phyloP scores from a whole-genome alignment of 106 monocot genomes.

The Allium sativum region DNA sequence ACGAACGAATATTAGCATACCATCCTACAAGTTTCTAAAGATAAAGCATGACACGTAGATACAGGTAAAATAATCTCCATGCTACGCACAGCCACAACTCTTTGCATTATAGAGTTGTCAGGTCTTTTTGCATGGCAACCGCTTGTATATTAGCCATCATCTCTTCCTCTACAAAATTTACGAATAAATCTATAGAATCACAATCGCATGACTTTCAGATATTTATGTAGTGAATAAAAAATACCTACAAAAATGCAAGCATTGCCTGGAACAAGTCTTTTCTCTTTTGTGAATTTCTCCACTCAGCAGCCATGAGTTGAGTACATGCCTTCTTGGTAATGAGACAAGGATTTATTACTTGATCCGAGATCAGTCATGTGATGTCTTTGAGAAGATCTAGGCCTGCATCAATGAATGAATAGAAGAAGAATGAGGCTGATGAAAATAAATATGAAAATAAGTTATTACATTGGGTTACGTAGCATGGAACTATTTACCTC shows the following conservation, averaged over 20 bases:
- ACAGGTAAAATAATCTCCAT: constrained; percentile 20
- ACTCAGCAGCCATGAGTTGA: constrained; percentile 20
- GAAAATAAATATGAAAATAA: too few relatives aligned
- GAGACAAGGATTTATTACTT: too few relatives aligned
- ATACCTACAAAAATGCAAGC: constrained; percentile 26
- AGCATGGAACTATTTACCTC: too few relatives aligned
- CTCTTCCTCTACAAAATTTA: constrained; percentile 13
- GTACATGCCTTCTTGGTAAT: constrained; percentile 25
- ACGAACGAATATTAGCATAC: too few relatives aligned
- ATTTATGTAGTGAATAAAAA: background rate
- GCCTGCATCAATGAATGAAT: too few relatives aligned
- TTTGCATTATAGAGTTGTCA: constrained; percentile 2
- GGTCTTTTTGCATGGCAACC: constrained; percentile 18
- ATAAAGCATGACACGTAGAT: constrained; percentile 17
- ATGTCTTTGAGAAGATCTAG: too few relatives aligned
- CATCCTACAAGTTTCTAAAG: constrained; percentile 12
- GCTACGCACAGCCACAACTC: constrained; percentile 16
- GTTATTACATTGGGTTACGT: too few relatives aligned
- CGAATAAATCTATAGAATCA: too few relatives aligned
- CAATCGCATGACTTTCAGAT: too few relatives aligned
- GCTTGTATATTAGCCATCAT: constrained; percentile 14
- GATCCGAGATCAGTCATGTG: too few relatives aligned
- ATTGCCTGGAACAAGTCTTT: constrained; percentile 19
- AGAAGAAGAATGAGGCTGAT: too few relatives aligned
- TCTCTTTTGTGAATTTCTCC: constrained; percentile 22